Percentiles rank a stretch among this genome's conserved stretches.
Conservation (phyloP, 371 early-diverging fungal genomes). For the Blastocladiella emersonii region DNA sequence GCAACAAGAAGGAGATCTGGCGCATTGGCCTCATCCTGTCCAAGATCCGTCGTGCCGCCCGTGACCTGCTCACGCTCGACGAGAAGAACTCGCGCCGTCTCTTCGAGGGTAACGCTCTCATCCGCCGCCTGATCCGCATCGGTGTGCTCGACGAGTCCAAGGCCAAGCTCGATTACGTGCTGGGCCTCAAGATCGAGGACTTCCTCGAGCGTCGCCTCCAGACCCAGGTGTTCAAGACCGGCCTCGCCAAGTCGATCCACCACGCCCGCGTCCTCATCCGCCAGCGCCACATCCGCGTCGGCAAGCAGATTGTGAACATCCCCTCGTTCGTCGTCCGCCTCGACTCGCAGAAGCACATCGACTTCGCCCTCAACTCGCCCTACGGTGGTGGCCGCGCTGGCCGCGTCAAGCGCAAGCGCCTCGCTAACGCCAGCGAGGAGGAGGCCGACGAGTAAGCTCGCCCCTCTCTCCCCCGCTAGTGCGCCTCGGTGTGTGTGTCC, state of each 20-base stretch:
- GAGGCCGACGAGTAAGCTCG: constrained; percentile 44
- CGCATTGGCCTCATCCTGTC: constrained; percentile 92
- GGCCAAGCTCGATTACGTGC: constrained; percentile 97
- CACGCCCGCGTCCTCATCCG: constrained; percentile 99
- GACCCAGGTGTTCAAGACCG: constrained; percentile 97
- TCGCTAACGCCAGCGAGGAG: constrained; percentile 48
- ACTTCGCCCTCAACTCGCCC: constrained; percentile 95
- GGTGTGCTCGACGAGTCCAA: constrained; percentile 96
- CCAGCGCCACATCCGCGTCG: constrained; percentile 96
- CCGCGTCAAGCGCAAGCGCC: constrained; percentile 91
- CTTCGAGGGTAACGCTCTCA: constrained; percentile 96
- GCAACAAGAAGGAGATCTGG: constrained; percentile 99
- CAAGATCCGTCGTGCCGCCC: constrained; percentile 99
- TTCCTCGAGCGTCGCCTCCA: constrained; percentile 99
- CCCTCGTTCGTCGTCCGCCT: constrained; percentile 21
- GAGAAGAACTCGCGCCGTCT: constrained; percentile 96
- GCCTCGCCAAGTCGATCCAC: constrained; percentile 98
- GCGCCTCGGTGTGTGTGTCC: too few species aligned
- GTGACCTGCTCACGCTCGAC: constrained; percentile 96
- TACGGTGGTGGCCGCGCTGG: constrained; percentile 97
- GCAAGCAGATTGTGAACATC: constrained; percentile 96
- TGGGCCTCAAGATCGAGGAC: constrained; percentile 95
- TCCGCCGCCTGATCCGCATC: constrained; percentile 93
- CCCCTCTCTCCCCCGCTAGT: too few species aligned
- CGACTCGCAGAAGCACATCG: constrained; percentile 95